phyloP scores from a whole-genome alignment of 768 basidiomycete genomes.

The Auricularia sp. region DNA sequence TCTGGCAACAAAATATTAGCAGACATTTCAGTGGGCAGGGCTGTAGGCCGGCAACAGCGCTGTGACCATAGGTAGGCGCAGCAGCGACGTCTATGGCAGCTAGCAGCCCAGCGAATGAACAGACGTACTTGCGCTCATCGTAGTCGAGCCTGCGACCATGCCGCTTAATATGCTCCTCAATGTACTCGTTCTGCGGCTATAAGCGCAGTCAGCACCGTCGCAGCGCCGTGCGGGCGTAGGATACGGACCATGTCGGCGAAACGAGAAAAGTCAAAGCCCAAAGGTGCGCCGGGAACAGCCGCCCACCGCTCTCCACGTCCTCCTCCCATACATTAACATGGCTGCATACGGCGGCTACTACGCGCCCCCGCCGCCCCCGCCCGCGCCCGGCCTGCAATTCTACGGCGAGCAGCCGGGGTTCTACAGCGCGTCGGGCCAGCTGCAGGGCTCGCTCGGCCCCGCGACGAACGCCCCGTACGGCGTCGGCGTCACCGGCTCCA shows the following conservation, averaged over 20 bases:
- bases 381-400: background rate
- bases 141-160: conserved; percentile 94
- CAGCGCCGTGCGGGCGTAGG: background rate
- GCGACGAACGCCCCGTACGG: background rate
- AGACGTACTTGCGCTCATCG: conserved; percentile 82
- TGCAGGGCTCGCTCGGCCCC: background rate
- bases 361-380: background rate
- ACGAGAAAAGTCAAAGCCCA: background rate
- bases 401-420: background rate
- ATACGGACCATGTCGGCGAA: background rate
- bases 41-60: too few species aligned
- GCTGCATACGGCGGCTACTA: background rate
- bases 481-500: background rate
- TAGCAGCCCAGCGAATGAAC: background rate
- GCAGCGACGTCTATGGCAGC: conserved; percentile 3
- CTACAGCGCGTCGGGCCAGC: background rate
- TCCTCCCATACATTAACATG: background rate
- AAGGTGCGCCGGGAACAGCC: background rate
- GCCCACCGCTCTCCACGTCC: background rate
- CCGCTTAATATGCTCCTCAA: conserved; percentile 96
- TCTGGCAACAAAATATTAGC: conserved; percentile 26
- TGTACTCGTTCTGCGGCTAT: conserved; percentile 83
- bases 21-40: too few species aligned
- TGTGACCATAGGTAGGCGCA: background rate
- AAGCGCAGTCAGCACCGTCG: background rate